A percentile compares a stretch with the other conserved stretches of the same genome.
Evolutionary conservation across 2,329 filamentous ascomycete genomes (phyloP).

Genomic region (Neurospora crassa): DNA sequence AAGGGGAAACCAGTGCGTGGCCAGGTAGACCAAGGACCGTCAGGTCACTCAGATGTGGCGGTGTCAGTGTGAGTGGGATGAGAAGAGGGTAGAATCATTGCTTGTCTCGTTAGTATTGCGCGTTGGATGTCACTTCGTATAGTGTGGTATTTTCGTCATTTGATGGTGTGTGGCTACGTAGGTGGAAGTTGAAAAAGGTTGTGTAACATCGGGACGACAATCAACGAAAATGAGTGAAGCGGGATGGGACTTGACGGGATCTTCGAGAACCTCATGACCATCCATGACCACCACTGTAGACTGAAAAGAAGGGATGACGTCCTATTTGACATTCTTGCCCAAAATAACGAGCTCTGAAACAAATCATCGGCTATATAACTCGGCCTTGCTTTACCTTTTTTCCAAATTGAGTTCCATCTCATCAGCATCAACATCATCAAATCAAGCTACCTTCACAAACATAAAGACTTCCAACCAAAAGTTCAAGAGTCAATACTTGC

Average conservation of each 20-base stretch:
- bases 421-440: neutral
- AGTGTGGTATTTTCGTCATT: neutral
- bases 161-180: neutral
- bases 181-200: neutral
- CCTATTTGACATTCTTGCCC: too few species aligned
- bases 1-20: neutral
- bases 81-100: neutral
- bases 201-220: neutral
- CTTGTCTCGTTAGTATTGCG: neutral
- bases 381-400: neutral
- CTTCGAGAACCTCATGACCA: neutral
- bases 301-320: neutral
- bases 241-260: neutral
- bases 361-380: neutral
- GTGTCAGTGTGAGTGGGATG: neutral
- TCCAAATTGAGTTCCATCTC: neutral
- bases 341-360: neutral
- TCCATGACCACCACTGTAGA: neutral
- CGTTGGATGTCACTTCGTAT: neutral
- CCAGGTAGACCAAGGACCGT: neutral
- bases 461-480: neutral
- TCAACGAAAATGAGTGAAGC: neutral
- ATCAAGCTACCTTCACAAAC: neutral
- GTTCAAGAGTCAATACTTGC: neutral
- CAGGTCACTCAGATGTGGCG: neutral